A percentile compares a stretch with the other conserved stretches of the same genome.
Conservation (phyloP, 345 rosid species). For the Hevea brasiliensis region DNA sequence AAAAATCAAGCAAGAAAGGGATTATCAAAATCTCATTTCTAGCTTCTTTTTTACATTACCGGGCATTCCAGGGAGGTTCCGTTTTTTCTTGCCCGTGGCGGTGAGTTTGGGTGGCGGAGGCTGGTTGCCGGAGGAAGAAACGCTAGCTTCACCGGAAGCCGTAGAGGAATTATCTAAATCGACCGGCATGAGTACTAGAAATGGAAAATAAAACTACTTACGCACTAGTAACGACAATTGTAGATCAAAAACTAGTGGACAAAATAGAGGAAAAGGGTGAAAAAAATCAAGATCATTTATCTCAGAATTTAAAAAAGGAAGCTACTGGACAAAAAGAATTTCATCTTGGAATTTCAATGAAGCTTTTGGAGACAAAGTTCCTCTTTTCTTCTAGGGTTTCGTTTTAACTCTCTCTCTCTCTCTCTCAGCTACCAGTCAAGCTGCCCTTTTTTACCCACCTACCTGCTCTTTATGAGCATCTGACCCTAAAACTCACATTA, state of each 20-base stretch:
- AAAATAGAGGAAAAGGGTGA: constrained; percentile 13
- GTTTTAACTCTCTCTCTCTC: constrained; percentile 18
- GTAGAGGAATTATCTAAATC: constrained; percentile 88
- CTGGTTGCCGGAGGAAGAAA: constrained; percentile 73
- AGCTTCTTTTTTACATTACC: constrained; percentile 40
- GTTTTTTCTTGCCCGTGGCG: constrained; percentile 62
- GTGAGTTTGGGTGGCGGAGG: constrained; percentile 49
- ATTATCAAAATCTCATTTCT: background rate
- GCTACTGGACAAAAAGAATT: background rate
- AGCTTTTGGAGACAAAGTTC: constrained; percentile 4
- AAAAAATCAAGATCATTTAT: constrained; percentile 35
- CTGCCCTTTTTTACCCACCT: constrained; percentile 47
- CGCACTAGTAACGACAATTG: background rate
- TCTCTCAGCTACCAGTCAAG: constrained; percentile 75
- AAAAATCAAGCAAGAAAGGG: background rate
- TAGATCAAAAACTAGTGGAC: constrained; percentile 27
- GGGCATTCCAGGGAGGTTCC: constrained; percentile 98
- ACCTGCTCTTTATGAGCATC: constrained; percentile 45
- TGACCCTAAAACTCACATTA: constrained; percentile 45
- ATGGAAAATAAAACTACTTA: background rate
- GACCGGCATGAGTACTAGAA: constrained; percentile 47
- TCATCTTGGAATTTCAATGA: constrained; percentile 11
- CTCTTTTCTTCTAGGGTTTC: constrained; percentile 39
- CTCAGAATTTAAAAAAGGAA: constrained; percentile 8
- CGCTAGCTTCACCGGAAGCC: constrained; percentile 93